A percentile compares a stretch with the other conserved stretches of the same genome.
Conservation (phyloP, 2,329 filamentous ascomycete genomes). For the Dothistroma septosporum region DNA sequence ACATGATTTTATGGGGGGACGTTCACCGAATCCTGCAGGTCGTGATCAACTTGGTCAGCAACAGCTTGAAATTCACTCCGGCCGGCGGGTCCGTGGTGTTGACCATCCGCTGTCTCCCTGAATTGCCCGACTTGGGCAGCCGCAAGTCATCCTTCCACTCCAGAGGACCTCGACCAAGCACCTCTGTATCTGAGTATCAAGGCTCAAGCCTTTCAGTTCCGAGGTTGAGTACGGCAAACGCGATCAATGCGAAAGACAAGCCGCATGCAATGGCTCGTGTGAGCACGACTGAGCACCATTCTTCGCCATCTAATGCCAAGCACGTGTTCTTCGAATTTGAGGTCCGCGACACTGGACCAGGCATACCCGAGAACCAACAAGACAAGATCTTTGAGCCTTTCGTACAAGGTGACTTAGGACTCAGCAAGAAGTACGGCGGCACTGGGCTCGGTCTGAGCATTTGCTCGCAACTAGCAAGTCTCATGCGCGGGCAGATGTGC, state of each 20-base stretch:
- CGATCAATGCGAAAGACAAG: constrained; percentile 43
- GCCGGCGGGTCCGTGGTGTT: constrained; percentile 70
- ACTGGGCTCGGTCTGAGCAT: constrained; percentile 86
- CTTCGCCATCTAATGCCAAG: constrained; percentile 55
- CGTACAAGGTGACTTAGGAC: constrained; percentile 81
- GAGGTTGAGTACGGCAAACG: constrained; percentile 39
- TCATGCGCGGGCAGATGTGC: constrained; percentile 76
- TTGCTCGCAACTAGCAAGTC: constrained; percentile 74
- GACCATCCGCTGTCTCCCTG: constrained; percentile 68
- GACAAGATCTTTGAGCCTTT: constrained; percentile 89
- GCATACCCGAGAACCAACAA: constrained; percentile 73
- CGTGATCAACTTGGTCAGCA: constrained; percentile 89
- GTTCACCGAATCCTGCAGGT: constrained; percentile 86
- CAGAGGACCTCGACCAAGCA: constrained; percentile 20
- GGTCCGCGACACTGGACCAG: constrained; percentile 81
- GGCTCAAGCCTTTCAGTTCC: constrained; percentile 8
- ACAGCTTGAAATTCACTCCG: constrained; percentile 87
- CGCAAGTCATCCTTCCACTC: constrained; percentile 41
- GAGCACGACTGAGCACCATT: constrained; percentile 20
- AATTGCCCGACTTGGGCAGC: constrained; percentile 44
- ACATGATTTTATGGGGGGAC: constrained; percentile 90
- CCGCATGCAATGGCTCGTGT: constrained; percentile 24
- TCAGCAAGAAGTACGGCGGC: constrained; percentile 86
- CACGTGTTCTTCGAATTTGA: constrained; percentile 80
- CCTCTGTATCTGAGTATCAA: constrained; percentile 7